Evolutionary conservation across 768 basidiomycete species (phyloP).

Genomic region (Trametes villosa): DNA sequence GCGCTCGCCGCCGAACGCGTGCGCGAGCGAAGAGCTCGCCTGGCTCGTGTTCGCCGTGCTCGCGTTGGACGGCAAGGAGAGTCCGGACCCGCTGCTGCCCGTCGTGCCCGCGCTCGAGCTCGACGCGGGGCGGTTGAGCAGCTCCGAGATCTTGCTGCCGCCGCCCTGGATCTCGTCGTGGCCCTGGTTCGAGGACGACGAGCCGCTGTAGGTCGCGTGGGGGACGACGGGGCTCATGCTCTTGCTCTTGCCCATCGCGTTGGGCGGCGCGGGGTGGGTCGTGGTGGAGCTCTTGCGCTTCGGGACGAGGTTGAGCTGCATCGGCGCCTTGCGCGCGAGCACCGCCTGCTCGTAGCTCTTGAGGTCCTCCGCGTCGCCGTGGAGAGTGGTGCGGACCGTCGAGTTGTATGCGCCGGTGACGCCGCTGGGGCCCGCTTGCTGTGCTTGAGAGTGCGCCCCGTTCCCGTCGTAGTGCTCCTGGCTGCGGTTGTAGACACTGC

Average conservation of each 20-base stretch:
- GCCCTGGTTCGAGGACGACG: neutral
- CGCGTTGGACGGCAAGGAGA: conserved; percentile 26
- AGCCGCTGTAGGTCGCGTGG: conserved; percentile 9
- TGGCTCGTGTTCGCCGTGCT: conserved; percentile 40
- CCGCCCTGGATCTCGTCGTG: neutral
- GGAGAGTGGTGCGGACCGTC: conserved; percentile 36
- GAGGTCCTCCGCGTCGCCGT: conserved; percentile 63
- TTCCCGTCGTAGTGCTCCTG: conserved; percentile 17
- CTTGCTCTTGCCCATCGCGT: conserved; percentile 21
- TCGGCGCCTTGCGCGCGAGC: conserved; percentile 65
- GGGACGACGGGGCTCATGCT: conserved; percentile 28
- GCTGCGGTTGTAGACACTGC: conserved; percentile 13
- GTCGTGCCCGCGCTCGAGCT: conserved; percentile 35
- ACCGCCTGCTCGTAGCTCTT: conserved; percentile 77
- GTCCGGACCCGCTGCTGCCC: conserved; percentile 5
- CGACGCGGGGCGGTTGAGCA: conserved; percentile 40
- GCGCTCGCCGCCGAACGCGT: conserved; percentile 21
- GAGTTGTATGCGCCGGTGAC: conserved; percentile 28
- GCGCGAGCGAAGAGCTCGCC: conserved; percentile 26
- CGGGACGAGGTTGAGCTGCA: conserved; percentile 59
- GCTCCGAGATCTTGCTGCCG: conserved; percentile 25
- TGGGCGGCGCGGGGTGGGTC: conserved; percentile 19
- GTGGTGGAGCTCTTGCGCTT: conserved; percentile 35
- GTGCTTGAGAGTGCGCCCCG: conserved; percentile 15
- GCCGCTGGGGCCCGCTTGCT: conserved; percentile 20